Evolutionary conservation across 768 basidiomycete species (phyloP).

Genomic region (Boletus bicolor): DNA sequence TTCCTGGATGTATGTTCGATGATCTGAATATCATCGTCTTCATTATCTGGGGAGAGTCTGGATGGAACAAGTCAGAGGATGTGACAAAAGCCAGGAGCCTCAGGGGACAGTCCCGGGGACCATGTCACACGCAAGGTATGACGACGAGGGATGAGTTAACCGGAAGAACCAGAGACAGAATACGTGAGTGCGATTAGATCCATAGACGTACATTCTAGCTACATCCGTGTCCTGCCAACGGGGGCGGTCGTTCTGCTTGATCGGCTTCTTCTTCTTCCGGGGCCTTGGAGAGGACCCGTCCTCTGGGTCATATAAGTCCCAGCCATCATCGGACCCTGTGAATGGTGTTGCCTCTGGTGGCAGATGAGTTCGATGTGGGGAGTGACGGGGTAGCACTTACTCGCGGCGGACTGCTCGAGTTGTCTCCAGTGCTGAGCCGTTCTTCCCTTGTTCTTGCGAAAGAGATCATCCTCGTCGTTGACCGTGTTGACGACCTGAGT

Average conservation of each 20-base stretch:
- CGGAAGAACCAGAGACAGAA: background rate
- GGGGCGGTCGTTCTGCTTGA: slow-evolving; percentile 30
- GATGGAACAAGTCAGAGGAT: slow-evolving; percentile 9
- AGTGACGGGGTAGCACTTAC: slow-evolving; percentile 34
- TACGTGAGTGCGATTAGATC: background rate
- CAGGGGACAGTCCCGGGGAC: slow-evolving; percentile 11
- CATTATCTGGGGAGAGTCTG: slow-evolving; percentile 40
- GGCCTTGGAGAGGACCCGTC: slow-evolving; percentile 33
- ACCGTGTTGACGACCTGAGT: slow-evolving; percentile 4
- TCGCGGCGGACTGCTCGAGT: slow-evolving; percentile 53
- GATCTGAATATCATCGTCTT: slow-evolving; percentile 45
- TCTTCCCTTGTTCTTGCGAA: slow-evolving; percentile 63
- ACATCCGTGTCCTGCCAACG: slow-evolving; percentile 44
- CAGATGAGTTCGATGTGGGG: slow-evolving; percentile 1
- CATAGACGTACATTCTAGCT: slow-evolving; percentile 39
- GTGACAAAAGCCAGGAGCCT: slow-evolving; percentile 8
- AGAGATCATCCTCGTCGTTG: slow-evolving; percentile 65
- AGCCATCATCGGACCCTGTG: slow-evolving; percentile 21
- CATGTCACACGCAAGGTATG: background rate
- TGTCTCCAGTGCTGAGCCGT: slow-evolving; percentile 56
- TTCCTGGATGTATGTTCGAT: slow-evolving; percentile 33
- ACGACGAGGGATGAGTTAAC: background rate
- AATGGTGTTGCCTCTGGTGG: slow-evolving; percentile 25
- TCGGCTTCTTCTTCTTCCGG: slow-evolving; percentile 38
- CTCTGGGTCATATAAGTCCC: slow-evolving; percentile 15